A percentile compares a stretch with the other conserved stretches of the same genome.
Evolutionary conservation across 169 alveolate species (phyloP).

Genomic region (Plasmodium gallinaceum): DNA sequence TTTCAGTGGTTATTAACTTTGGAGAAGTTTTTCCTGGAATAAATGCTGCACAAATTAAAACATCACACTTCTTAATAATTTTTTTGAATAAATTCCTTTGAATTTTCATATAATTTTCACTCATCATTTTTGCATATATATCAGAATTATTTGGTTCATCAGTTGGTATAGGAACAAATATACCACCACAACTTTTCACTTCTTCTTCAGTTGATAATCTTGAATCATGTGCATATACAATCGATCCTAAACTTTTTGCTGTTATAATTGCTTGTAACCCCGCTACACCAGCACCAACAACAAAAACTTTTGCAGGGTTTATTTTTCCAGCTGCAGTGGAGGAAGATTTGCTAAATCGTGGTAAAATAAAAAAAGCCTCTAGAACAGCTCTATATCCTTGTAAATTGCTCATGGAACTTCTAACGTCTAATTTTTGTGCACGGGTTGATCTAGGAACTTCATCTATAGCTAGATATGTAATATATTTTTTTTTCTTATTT

Average conservation of each 20-base stretch:
- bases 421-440: constrained; percentile 94
- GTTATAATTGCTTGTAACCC: constrained; percentile 97
- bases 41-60: constrained; percentile 93
- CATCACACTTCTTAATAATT: constrained; percentile 90
- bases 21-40: constrained; percentile 95
- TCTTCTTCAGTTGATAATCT: constrained; percentile 89
- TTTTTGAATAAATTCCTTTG: constrained; percentile 87
- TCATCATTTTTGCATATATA: constrained; percentile 29
- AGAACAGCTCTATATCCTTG: constrained; percentile 96
- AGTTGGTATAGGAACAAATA: constrained; percentile 87
- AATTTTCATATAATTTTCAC: constrained; percentile 78
- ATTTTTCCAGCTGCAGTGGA: constrained; percentile 95
- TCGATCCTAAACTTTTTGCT: constrained; percentile 92
- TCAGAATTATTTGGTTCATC: constrained; percentile 82
- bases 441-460: constrained; percentile 93
- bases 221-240: constrained; percentile 91
- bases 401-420: constrained; percentile 92
- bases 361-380: constrained; percentile 93
- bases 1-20: constrained; percentile 87
- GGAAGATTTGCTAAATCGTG: constrained; percentile 91
- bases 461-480: constrained; percentile 92
- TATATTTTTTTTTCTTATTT: constrained; percentile 77
- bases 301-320: constrained; percentile 94
- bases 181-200: constrained; percentile 88
- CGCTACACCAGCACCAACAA: constrained; percentile 97